Base-by-base conservation (phyloP, 164 flowering plant genomes). In the Houttuynia cordata region DNA sequence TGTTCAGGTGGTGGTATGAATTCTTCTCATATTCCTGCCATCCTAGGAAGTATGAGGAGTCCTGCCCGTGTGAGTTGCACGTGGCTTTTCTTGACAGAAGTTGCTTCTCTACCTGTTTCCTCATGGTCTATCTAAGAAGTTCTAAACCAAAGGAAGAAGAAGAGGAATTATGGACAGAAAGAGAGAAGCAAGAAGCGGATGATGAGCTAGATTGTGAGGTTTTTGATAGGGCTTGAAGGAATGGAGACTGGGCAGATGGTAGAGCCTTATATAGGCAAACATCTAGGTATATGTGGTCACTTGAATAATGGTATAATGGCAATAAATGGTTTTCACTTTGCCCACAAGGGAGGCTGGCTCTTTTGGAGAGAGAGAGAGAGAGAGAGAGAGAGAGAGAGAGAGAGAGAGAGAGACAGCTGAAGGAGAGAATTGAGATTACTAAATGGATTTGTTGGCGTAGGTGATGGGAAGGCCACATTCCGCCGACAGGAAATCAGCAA, bases 11-110 rank as follows among this genome's bases (percentile, higher is more conserved):
- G 64, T 80, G 71, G 60, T 76, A 78, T 18, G 84, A 75, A 54
- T 76, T 78, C 70, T 75, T 78, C 75, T 80, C 82, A 58, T 80
- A 80, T 57, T 76, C 84, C 61, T 80, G 61, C 84, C 82, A 80
- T 51, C 84, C 84, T 17, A 71, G 42, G 67, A 80, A 80, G 70
- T 78, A 80, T 8, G 77, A 73, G 53, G 84, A 78, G 53, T 78
- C 84, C 63, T 80, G 76, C 20, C 79, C 82, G 22, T 78, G 80
- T 1, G 79, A 63, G 62, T 79, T 72, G 63, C 76, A 70, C n/a
- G 72, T 58, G 24, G 72, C 74, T 62, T 70, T 76, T 52, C 30
- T 67, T 0, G 79, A 73, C 10, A 71, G 66, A 40, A 61, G 56
- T 21, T 54, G 59, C 53, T 59, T 67, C 67, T 34, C 60, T 3